Evolutionary conservation across 164 flowering plant species (phyloP).

Genomic region (Brasenia schreberi): DNA sequence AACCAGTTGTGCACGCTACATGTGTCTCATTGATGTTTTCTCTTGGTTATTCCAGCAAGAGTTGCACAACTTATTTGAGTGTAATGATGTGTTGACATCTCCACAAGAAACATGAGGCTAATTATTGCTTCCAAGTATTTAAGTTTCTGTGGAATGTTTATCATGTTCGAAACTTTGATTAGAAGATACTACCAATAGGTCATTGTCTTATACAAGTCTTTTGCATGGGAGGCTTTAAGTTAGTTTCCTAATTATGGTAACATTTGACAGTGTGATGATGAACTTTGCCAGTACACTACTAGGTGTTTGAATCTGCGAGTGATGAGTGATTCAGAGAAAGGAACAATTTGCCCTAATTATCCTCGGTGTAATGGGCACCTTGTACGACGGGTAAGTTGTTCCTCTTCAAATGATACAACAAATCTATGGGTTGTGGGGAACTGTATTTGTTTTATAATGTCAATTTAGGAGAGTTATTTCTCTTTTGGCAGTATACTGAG

Average conservation of each 20-base stretch:
- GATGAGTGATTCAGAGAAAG: constrained; percentile 74
- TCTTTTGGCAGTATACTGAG: constrained; percentile 63
- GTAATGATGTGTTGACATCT: too few relatives aligned
- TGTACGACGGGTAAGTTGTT: constrained; percentile 42
- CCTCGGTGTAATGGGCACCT: constrained; percentile 90
- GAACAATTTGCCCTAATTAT: constrained; percentile 85
- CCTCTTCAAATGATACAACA: background rate
- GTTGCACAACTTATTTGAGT: too few relatives aligned
- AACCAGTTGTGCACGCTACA: too few relatives aligned
- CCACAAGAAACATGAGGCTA: too few relatives aligned
- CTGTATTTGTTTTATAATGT: background rate
- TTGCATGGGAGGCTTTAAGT: too few relatives aligned
- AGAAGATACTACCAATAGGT: too few relatives aligned
- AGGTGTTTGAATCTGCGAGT: constrained; percentile 59
- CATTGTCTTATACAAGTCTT: too few relatives aligned
- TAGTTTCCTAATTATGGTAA: background rate
- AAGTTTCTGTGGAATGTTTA: too few relatives aligned
- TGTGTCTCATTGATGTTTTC: too few relatives aligned
- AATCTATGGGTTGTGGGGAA: background rate
- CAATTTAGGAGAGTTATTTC: background rate
- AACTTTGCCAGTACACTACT: constrained; percentile 78
- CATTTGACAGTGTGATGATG: constrained; percentile 76
- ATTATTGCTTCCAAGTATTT: too few relatives aligned
- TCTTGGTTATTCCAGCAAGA: too few relatives aligned
- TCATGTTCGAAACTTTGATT: too few relatives aligned